Conservation (phyloP, 805 yeast species). For the Kodamaea kakaduensis region DNA sequence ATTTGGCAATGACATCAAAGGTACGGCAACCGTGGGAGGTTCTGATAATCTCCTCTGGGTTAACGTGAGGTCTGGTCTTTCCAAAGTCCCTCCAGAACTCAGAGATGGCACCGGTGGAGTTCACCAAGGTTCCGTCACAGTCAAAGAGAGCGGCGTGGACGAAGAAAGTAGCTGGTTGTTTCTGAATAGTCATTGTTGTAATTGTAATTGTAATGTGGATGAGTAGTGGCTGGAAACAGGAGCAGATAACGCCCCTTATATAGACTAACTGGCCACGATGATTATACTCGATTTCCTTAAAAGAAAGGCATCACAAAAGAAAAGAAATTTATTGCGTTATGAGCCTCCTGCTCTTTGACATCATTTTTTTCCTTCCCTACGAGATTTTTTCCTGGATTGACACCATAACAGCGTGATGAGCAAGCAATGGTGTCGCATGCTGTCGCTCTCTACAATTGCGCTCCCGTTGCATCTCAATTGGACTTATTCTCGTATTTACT, state of each 20-base stretch:
- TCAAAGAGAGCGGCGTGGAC: constrained; percentile 62
- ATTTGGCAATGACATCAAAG: constrained; percentile 66
- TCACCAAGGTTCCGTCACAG: constrained; percentile 83
- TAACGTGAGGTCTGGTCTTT: constrained; percentile 60
- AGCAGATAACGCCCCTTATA: constrained; percentile 8
- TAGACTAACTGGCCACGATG: constrained; percentile 2
- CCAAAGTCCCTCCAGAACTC: constrained; percentile 78
- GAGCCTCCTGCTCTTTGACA: too few species aligned
- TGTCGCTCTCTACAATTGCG: too few species aligned
- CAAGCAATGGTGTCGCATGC: too few species aligned
- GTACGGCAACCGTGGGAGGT: constrained; percentile 84
- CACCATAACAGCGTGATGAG: too few species aligned
- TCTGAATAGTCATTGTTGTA: constrained; percentile 28
- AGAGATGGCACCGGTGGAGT: constrained; percentile 78
- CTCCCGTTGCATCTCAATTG: too few species aligned
- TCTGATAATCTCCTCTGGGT: constrained; percentile 66
- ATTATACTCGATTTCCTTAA: neutral
- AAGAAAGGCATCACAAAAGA: neutral
- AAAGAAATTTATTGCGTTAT: too few species aligned
- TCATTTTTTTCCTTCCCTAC: too few species aligned
- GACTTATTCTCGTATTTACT: too few species aligned
- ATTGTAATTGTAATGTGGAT: constrained; percentile 2
- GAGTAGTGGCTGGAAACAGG: neutral
- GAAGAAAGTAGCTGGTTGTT: constrained; percentile 42
- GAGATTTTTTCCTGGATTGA: too few species aligned